Evolutionary conservation across 2,329 filamentous ascomycete species (phyloP), one percentile per base, ranked within the genome.

Genomic region (Neofusicoccum laricinum): DNA sequence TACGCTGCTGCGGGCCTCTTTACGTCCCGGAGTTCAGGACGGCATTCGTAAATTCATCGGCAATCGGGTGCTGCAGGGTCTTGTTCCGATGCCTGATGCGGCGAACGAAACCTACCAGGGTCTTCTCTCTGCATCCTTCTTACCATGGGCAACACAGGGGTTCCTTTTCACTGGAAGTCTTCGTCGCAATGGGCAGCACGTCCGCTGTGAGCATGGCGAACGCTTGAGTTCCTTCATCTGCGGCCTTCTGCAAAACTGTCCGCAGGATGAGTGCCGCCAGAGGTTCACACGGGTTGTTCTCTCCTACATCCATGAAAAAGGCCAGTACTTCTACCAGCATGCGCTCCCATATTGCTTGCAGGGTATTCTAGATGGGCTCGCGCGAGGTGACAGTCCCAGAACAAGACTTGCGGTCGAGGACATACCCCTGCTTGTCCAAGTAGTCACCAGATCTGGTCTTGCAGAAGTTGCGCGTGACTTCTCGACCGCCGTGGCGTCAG

Each of bases 131-230:
- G 63, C 73, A 14, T 74, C 76, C 0, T 78, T 83, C 55, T 71
- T 84, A 3, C 80, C 80, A 2, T 84, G 81, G 81, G 80, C 76
- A 1, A 79, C 77, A 4, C 75, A 78, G 66, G 81, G 81, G 3
- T 72, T 70, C 12, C 70, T 81, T 0, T 83, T 81, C 69, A 81
- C 78, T 1, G 71, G 75, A 0, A 76, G 72, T 3, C 67, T 82
- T 10, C 69, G 69, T 10, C 71, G 73, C 1, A 70, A 70, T 14
- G 72, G 75, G 21, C 64, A 69, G 0, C 51, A 30, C 1, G 72
- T 77, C 8, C 59, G 58, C 5, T 82, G 79, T 61, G 67, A 69
- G 11, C 81, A 83, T 66, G 81, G 81, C 15, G 71, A 75, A 4
- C 70, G 69, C 8, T 68, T 82, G 4, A 71, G 75, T 10, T 61